Evolutionary conservation across 139 green algal species (phyloP), one percentile per base, ranked within the genome.

Genomic region (Cymbomonas tetramitiformis): DNA sequence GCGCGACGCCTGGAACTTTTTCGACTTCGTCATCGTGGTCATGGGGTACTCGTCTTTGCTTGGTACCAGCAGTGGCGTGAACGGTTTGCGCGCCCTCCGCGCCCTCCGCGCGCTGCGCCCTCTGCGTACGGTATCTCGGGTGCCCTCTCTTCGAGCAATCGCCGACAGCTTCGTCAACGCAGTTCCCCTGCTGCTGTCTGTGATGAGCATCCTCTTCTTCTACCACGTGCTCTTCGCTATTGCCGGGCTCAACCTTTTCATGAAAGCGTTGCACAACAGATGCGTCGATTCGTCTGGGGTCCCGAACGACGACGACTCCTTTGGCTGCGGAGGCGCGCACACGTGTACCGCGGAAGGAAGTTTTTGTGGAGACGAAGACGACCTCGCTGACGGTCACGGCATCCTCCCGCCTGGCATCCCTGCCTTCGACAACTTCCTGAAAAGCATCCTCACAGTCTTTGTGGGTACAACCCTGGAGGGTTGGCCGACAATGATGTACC

Each of bases 391-490:
- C n/a, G n/a, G n/a, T n/a, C n/a, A n/a, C n/a, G n/a, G n/a, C n/a
- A n/a, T n/a, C n/a, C n/a, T n/a, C n/a, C n/a, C n/a, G n/a, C n/a
- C n/a, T n/a, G n/a, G n/a, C 43, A 34, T 62, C 21, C 43, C 51
- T 21, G 81, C 79, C 21, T 85, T 80, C 54, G 79, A 83, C 67
- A 86, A 86, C 52, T 69, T 76, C 1, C 74, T 36, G 24, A 15
- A 65, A 18, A 57, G 70, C 41, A 74, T 88, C 55, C 47, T 88
- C 10, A 79, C 65, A 0, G 70, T 84, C 15, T 81, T 84, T 57
- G 77, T 83, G 51, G 64, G 61, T 46, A 76, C 77, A 46, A 85
- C 81, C 2, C 68, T 65, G 25, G 53, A 44, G 19, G 54, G 26
- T 24, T 68, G 52, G 52, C 48, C 23, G 10, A 52, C 51, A 43